Base-by-base conservation (phyloP, 2,329 filamentous ascomycete genomes). In the Capronia americana region DNA sequence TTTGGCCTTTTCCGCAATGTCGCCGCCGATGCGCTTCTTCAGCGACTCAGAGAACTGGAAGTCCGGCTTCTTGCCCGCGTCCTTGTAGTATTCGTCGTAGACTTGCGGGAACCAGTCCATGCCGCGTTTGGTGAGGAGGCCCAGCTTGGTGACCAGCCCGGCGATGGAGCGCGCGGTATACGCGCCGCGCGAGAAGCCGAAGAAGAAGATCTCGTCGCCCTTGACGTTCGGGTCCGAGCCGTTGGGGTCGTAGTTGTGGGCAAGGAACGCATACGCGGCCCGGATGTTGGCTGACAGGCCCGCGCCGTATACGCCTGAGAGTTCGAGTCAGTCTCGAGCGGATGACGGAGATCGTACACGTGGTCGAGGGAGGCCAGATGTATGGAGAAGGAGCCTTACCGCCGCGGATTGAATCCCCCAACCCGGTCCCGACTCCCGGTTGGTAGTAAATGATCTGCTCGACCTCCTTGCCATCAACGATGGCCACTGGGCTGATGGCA, bases 181-280 rank as follows among this genome's bases (percentile, higher is more conserved):
- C 2, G 82, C 82, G 7, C 82, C 82, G 12, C 82, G 76, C 4
- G 79, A 81, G 74, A 83, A 84, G 28, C 82, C 82, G 61, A 83
- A 80, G 65, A 83, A 79, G 71, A 81, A 82, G 57, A 84, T 81
- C 69, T 83, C 78, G 61, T 84, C 84, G 62, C 83, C 84, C 4
- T 51, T 51, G 20, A 51, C 23, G 48, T 14, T 51, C 24, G 48
- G 48, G 24, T 51, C 48, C 24, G 48, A 23, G 0, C 78, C 57
- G 24, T 68, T 60, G 3, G 71, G 66, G 14, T 72, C 69, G 64
- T 78, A 77, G 61, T 77, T 77, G 38, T 73, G 72, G n/a, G 74
- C 73, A 26, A 77, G 57, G 57, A 77, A 78, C 23, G 63, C 67
- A 41, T 72, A 72, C 3, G 69, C 65, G 10, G 68, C 64, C 0